Percentiles rank a stretch among this genome's conserved stretches.
phyloP scores from a whole-genome alignment of 2,329 filamentous ascomycete species.

The Exophiala oligosperma region DNA sequence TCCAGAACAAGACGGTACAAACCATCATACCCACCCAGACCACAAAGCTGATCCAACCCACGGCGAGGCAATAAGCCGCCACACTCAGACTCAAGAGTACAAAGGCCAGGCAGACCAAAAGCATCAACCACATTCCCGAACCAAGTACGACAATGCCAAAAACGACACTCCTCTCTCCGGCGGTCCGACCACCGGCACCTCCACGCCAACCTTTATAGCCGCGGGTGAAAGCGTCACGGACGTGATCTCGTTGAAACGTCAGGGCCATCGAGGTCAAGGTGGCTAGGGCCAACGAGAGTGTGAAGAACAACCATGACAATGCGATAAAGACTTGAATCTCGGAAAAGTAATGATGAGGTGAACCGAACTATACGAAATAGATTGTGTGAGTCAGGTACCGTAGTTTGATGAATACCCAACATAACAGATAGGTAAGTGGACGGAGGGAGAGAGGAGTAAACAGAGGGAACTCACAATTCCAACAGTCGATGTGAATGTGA shows the following conservation, averaged over 20 bases:
- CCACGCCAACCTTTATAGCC: slow-evolving; percentile 23
- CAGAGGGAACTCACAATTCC: slow-evolving; percentile 5
- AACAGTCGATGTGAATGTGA: slow-evolving; percentile 21
- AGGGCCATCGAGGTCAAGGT: slow-evolving; percentile 16
- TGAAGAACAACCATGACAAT: slow-evolving; percentile 24
- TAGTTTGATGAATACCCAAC: too few species aligned
- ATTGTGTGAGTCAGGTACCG: too few species aligned
- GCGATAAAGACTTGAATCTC: slow-evolving; percentile 23
- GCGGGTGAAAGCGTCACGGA: slow-evolving; percentile 23
- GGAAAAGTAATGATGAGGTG: slow-evolving; percentile 15
- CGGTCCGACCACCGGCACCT: slow-evolving; percentile 18
- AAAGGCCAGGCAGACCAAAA: slow-evolving; percentile 20
- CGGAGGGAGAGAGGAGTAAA: background rate
- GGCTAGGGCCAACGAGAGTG: slow-evolving; percentile 17
- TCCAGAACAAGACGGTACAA: slow-evolving; percentile 16
- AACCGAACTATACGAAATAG: slow-evolving; percentile 2
- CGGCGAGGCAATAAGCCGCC: slow-evolving; percentile 16
- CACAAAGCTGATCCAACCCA: slow-evolving; percentile 25
- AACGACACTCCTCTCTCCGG: slow-evolving; percentile 19
- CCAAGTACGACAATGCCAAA: slow-evolving; percentile 25
- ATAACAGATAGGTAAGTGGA: background rate
- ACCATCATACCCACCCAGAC: slow-evolving; percentile 20
- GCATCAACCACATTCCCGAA: slow-evolving; percentile 16
- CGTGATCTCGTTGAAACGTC: slow-evolving; percentile 21
- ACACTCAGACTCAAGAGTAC: slow-evolving; percentile 23